These are phyloP conservation scores for Aspergillus steynii DNA, from an alignment of 495 filamentous ascomycete species.

Conservation along the genomic window DNA sequence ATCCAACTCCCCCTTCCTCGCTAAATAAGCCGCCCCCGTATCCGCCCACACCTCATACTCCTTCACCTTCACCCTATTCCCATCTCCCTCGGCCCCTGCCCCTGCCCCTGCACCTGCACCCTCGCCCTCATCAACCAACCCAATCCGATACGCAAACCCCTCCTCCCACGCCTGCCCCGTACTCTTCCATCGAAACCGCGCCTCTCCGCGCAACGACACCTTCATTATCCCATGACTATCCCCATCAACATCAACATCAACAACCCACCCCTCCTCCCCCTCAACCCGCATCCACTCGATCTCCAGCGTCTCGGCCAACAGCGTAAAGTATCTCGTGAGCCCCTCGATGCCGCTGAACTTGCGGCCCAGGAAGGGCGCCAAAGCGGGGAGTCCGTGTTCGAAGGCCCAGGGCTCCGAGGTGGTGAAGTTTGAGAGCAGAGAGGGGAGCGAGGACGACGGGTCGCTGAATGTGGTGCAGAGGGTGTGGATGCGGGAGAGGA, in stretches of 20 bases:
- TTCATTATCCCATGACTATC: conserved; percentile 13
- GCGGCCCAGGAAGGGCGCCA: conserved; percentile 63
- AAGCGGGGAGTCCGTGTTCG: conserved; percentile 60
- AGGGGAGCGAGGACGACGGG: conserved; percentile 22
- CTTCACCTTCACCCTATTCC: conserved; percentile 35
- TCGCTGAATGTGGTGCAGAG: conserved; percentile 52
- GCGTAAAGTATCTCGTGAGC: conserved; percentile 47
- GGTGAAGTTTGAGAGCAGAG: conserved; percentile 54
- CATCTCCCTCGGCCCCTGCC: too few relatives aligned
- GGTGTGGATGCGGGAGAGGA: conserved; percentile 30
- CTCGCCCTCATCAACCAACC: conserved; percentile 41
- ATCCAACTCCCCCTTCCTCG: conserved; percentile 46
- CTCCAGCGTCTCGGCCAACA: conserved; percentile 38
- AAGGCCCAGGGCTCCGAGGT: conserved; percentile 37
- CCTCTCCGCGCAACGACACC: conserved; percentile 51
- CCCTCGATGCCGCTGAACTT: conserved; percentile 51
- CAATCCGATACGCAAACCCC: conserved; percentile 56
- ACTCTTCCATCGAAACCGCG: conserved; percentile 48
- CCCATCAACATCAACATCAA: conserved; percentile 37
- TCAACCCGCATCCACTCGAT: conserved; percentile 55
- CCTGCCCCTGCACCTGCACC: conserved; percentile 3
- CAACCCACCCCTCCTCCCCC: conserved; percentile 44
- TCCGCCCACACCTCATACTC: conserved; percentile 66
- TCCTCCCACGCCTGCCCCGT: conserved; percentile 60
- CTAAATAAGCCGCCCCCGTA: conserved; percentile 63